These are phyloP conservation scores for Fusarium siculi DNA, from an alignment of 2,329 filamentous ascomycete genomes.

Conservation along the genomic window DNA sequence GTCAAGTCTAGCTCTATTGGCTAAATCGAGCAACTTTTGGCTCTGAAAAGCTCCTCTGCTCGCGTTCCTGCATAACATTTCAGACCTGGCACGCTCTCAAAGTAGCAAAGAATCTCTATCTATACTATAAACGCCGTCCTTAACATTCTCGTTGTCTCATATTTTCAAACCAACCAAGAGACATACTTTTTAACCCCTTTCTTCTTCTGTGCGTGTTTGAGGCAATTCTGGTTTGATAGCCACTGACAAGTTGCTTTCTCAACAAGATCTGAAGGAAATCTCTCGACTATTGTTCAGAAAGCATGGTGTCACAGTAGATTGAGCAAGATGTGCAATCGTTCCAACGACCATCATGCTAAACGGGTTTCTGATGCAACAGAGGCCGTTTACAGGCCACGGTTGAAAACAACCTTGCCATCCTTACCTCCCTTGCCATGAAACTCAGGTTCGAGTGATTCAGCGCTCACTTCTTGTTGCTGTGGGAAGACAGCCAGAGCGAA, in stretches of 20 bases:
- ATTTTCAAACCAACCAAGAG: not conserved
- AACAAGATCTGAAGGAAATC: not conserved
- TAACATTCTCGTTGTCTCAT: not conserved
- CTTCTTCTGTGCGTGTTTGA: not conserved
- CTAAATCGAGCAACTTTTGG: not conserved
- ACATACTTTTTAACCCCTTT: not conserved
- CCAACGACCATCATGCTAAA: not conserved
- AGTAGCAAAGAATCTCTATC: slow-evolving; percentile 10
- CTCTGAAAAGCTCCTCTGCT: not conserved
- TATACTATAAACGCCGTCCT: slow-evolving; percentile 27
- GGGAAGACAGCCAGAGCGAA: slow-evolving; percentile 93
- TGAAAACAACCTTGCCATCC: slow-evolving; percentile 91
- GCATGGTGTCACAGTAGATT: not conserved
- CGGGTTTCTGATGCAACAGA: not conserved
- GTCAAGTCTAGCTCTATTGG: slow-evolving; percentile 20
- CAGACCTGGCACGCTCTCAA: slow-evolving; percentile 7
- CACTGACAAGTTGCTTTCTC: not conserved
- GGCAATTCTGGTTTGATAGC: not conserved
- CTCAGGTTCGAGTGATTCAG: slow-evolving; percentile 81
- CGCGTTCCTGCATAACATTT: not conserved
- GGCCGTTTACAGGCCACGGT: slow-evolving; percentile 81
- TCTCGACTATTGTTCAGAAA: not conserved
- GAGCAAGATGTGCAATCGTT: not conserved
- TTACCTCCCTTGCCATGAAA: slow-evolving; percentile 85
- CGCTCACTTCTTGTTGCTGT: slow-evolving; percentile 84